Conservation (phyloP, 2,329 filamentous ascomycete species). For the Diaporthe capsici region DNA sequence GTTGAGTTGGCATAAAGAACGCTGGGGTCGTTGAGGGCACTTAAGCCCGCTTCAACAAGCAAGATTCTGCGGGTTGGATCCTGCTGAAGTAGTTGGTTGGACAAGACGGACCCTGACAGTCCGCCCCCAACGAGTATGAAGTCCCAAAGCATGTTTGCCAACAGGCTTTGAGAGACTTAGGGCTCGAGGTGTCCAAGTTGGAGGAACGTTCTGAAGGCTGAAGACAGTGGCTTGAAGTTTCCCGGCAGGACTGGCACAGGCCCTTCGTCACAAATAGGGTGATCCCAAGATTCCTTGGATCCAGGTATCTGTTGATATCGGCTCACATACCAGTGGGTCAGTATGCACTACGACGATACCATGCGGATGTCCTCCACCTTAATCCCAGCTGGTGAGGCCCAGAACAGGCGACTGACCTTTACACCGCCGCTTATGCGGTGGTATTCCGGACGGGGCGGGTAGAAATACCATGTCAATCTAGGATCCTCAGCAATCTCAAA, state of each 20-base stretch:
- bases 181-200: no score
- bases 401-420: background rate
- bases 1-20: constrained; percentile 44
- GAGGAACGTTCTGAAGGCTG: no score
- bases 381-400: background rate
- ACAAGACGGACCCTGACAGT: constrained; percentile 42
- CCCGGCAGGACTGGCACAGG: background rate
- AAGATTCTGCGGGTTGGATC: constrained; percentile 47
- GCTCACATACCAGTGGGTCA: background rate
- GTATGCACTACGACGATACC: background rate
- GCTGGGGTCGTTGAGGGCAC: constrained; percentile 43
- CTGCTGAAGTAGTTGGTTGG: constrained; percentile 38
- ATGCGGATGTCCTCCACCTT: constrained; percentile 3
- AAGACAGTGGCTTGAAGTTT: background rate
- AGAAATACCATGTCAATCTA: background rate
- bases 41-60: constrained; percentile 52
- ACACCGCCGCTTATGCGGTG: background rate
- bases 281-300: background rate
- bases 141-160: constrained; percentile 42
- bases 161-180: background rate
- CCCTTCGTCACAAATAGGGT: background rate
- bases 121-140: constrained; percentile 46
- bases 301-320: background rate
- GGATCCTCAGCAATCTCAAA: background rate
- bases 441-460: background rate